Evolutionary conservation across 1,284 basidiomycete species (phyloP).

Genomic region (Mrakiaceae sp.): DNA sequence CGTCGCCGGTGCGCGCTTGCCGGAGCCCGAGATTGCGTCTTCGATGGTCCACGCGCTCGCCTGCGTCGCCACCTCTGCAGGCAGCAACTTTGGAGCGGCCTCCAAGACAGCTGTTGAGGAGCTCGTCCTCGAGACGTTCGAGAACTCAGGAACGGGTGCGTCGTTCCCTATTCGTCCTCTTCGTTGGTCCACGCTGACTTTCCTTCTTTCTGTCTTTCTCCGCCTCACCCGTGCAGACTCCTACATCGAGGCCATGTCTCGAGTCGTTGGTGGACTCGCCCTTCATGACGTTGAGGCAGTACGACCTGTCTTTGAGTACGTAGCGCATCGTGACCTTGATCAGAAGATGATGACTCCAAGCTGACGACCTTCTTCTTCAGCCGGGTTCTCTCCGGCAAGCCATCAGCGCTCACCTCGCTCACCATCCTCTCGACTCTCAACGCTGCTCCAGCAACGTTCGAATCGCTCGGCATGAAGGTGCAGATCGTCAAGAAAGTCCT

Average conservation of each 20-base stretch:
- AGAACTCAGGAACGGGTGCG: conserved; percentile 42
- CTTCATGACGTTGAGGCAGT: conserved; percentile 51
- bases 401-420: conserved; percentile 51
- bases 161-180: conserved; percentile 42
- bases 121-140: conserved; percentile 67
- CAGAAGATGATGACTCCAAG: conserved; percentile 20
- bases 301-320: conserved; percentile 56
- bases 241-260: conserved; percentile 58
- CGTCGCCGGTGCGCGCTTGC: conserved; percentile 39
- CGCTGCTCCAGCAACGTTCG: conserved; percentile 49
- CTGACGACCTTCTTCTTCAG: conserved; percentile 17
- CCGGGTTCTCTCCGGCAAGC: conserved; percentile 48
- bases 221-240: conserved; percentile 42
- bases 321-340: conserved; percentile 10
- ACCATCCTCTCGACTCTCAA: conserved; percentile 54
- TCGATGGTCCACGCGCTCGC: conserved; percentile 68
- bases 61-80: conserved; percentile 60
- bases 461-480: conserved; percentile 49
- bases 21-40: conserved; percentile 61
- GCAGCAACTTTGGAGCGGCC: conserved; percentile 63
- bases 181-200: not conserved
- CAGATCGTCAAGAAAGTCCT: conserved; percentile 61
- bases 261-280: conserved; percentile 56
- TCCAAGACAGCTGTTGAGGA: conserved; percentile 61
- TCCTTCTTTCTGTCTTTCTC: not conserved